A percentile compares a stretch with the other conserved stretches of the same genome.
phyloP scores from a whole-genome alignment of 768 basidiomycete species.

The Russula emetica region DNA sequence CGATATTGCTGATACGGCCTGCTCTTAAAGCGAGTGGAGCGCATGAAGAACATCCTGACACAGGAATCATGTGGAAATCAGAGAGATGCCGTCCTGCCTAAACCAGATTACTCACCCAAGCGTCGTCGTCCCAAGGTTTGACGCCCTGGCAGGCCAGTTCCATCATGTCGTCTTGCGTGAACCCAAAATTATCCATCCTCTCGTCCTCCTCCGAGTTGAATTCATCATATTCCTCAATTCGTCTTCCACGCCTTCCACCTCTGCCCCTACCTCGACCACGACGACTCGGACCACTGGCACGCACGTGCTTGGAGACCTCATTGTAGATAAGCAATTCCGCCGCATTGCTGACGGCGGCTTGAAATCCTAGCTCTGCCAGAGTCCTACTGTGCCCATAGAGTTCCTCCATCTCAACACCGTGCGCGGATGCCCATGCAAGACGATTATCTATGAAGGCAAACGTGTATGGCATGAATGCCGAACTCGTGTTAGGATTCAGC shows the following conservation, averaged over 20 bases:
- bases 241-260: neutral
- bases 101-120: conserved; percentile 34
- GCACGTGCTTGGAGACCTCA: too few species aligned
- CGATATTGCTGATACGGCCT: neutral
- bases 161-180: conserved; percentile 35
- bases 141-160: conserved; percentile 40
- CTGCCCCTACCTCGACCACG: neutral
- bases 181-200: conserved; percentile 33
- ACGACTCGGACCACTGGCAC: neutral
- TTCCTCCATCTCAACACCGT: conserved; percentile 12
- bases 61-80: neutral
- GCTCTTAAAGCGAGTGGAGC: neutral
- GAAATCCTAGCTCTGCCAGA: neutral
- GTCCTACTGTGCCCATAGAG: neutral
- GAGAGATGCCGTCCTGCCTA: neutral
- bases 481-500: neutral
- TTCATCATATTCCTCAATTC: neutral
- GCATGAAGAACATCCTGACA: conserved; percentile 13
- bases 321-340: neutral
- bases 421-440: conserved; percentile 6
- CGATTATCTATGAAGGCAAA: conserved; percentile 3
- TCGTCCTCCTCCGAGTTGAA: conserved; percentile 23
- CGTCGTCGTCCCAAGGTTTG: conserved; percentile 46
- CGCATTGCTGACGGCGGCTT: neutral
- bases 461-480: conserved; percentile 13